These are phyloP conservation scores for Mycena haematopus DNA, from an alignment of 768 basidiomycete genomes.

Conservation along the genomic window DNA sequence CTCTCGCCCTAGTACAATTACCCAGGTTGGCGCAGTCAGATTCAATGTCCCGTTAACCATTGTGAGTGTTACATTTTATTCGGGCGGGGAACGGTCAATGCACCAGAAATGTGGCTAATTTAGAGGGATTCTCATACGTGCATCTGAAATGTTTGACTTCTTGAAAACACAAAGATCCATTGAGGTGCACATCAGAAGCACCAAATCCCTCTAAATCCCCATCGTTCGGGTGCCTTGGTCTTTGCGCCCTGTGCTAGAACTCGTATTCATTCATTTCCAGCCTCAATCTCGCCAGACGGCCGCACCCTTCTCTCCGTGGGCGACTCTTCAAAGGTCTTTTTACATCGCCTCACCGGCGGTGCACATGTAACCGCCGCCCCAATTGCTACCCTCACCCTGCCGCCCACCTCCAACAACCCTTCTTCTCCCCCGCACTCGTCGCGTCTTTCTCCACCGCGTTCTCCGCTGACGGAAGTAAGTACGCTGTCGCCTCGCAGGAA, in stretches of 20 bases:
- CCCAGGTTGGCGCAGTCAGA: conserved; percentile 57
- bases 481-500: conserved; percentile 85
- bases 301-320: conserved; percentile 88
- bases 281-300: conserved; percentile 90
- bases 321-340: conserved; percentile 85
- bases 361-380: conserved; percentile 64
- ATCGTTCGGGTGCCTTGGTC: neutral
- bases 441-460: conserved; percentile 86
- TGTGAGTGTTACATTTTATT: too few species aligned
- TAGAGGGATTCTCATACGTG: neutral
- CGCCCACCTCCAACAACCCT: conserved; percentile 47
- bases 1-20: conserved; percentile 49
- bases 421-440: conserved; percentile 52
- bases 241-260: too few species aligned
- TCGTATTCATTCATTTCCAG: conserved; percentile 55
- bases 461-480: conserved; percentile 76
- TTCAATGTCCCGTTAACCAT: conserved; percentile 82
- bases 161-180: too few species aligned
- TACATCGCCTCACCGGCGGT: conserved; percentile 79
- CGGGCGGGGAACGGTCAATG: too few species aligned
- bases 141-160: too few species aligned
- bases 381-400: conserved; percentile 72
- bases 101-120: neutral
- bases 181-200: too few species aligned
- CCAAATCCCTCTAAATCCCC: too few species aligned